A percentile compares a stretch with the other conserved stretches of the same genome.
Evolutionary conservation across 208 protist genomes (phyloP).

Genomic region (Strigomonas galati): DNA sequence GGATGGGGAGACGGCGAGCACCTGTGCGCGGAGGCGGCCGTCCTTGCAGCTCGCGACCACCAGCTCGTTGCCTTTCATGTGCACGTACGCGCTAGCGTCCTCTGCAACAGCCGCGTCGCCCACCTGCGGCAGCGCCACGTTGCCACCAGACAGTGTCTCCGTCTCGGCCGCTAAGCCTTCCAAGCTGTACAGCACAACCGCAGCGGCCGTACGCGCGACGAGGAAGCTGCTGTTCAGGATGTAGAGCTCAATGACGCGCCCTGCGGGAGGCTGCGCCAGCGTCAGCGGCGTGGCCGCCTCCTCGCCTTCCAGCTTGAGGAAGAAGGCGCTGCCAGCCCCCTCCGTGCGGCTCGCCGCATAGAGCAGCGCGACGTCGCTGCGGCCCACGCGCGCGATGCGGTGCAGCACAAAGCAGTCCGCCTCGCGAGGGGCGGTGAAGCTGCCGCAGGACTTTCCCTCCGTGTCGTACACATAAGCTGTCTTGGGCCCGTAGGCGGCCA

Average conservation of each 20-base stretch:
- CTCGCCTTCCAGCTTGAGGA: too few relatives aligned
- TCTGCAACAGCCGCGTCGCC: too few relatives aligned
- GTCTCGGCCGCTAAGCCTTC: slow-evolving; percentile 9
- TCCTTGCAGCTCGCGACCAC: neutral
- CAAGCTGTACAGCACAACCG: slow-evolving; percentile 35
- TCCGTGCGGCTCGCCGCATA: slow-evolving; percentile 1
- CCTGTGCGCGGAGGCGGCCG: neutral
- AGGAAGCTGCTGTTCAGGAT: slow-evolving; percentile 45
- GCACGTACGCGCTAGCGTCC: too few relatives aligned
- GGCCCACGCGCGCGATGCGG: slow-evolving; percentile 21
- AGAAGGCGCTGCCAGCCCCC: neutral
- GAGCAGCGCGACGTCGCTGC: slow-evolving; percentile 14
- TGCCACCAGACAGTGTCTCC: too few relatives aligned
- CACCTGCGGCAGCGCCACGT: too few relatives aligned
- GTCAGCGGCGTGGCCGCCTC: too few relatives aligned
- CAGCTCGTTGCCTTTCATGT: neutral
- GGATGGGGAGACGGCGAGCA: too few relatives aligned
- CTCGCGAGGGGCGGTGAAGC: slow-evolving; percentile 16
- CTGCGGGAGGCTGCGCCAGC: too few relatives aligned
- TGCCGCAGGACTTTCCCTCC: neutral
- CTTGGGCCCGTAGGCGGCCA: slow-evolving; percentile 39
- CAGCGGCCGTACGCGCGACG: slow-evolving; percentile 21
- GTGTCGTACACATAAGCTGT: slow-evolving; percentile 31
- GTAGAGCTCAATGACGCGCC: too few relatives aligned
- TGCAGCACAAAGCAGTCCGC: slow-evolving; percentile 14